A percentile compares a stretch with the other conserved stretches of the same genome.
phyloP scores from a whole-genome alignment of 805 yeast species.

The Wickerhamomyces chambardii region DNA sequence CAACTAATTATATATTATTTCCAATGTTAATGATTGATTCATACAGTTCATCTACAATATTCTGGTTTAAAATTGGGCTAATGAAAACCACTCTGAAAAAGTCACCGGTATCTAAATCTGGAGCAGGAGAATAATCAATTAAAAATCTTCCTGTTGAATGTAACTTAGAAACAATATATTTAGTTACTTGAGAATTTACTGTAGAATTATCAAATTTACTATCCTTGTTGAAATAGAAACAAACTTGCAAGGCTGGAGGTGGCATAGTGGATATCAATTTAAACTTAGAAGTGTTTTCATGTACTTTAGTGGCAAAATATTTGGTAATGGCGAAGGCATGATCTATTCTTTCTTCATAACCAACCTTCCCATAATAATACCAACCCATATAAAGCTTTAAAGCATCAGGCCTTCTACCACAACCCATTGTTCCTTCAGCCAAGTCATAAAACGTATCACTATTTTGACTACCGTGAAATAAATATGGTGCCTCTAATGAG shows the following conservation, averaged over 20 bases:
- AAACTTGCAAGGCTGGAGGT: conserved; percentile 78
- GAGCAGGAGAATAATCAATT: conserved; percentile 72
- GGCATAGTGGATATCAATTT: conserved; percentile 44
- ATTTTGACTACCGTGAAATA: conserved; percentile 42
- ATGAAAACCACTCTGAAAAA: conserved; percentile 81
- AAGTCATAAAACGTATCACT: conserved; percentile 53
- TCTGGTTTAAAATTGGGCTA: conserved; percentile 46
- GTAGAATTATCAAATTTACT: conserved; percentile 20
- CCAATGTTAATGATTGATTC: conserved; percentile 29
- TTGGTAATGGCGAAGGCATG: conserved; percentile 61
- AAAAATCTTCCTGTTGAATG: conserved; percentile 59
- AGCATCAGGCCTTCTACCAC: conserved; percentile 82
- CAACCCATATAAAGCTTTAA: conserved; percentile 72
- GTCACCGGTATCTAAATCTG: conserved; percentile 54
- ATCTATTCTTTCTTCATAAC: conserved; percentile 58
- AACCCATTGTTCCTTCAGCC: conserved; percentile 89
- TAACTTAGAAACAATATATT: conserved; percentile 50
- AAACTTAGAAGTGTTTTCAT: conserved; percentile 30
- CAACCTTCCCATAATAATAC: conserved; percentile 68
- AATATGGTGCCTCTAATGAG: conserved; percentile 71
- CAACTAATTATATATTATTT: not conserved
- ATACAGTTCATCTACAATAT: conserved; percentile 35
- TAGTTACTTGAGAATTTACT: conserved; percentile 45
- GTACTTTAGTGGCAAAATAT: conserved; percentile 45
- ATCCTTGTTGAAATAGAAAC: conserved; percentile 61